Evolutionary conservation across 164 flowering plant genomes (phyloP), one percentile per base, ranked within the genome.

Genomic region (Vitis labrusca): DNA sequence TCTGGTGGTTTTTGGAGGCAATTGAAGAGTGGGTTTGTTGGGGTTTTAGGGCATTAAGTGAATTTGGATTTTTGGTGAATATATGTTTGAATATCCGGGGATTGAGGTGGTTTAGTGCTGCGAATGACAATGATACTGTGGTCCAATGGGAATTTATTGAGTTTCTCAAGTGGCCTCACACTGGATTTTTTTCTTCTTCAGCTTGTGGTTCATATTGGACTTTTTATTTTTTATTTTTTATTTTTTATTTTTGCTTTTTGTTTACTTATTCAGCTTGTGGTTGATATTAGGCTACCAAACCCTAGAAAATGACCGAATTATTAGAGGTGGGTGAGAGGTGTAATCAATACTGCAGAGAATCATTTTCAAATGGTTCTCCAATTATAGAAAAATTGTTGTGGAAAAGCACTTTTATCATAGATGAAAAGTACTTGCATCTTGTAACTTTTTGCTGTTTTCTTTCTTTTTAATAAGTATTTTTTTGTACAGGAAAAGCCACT

Each of bases 301-400:
- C 63, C 56, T 16, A 71, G 48, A 49, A 49, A 47, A n/a, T 55
- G 50, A 27, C 53, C 67, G 32, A 56, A 58, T 63, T 67, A 57
- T 59, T 23, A 61, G 49, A 66, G 68, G 61, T 71, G 50, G 72
- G 70, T 62, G 17, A 44, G 70, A 37, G 75, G 62, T 73, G 54
- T 16, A 50, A 64, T 60, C 71, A 63, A 44, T 17, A 14, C 44
- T 49, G 59, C 5, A 66, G 47, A 65, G 56, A 32, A 55, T 66
- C 59, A 44, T 14, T 27, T 37, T 58, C 9, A 13, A 1, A 3
- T 32, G 50, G 23, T 50, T 54, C 48, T 61, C 29, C 57, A 8
- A 50, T 44, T 51, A 52, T 9, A 44, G 54, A 44, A 54, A 37
- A 12, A 27, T 15, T 32, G 55, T n/a, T 44, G 61, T 12, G 44